Evolutionary conservation across 2,329 filamentous ascomycete genomes (phyloP).

Genomic region (Penicillium nordicum): DNA sequence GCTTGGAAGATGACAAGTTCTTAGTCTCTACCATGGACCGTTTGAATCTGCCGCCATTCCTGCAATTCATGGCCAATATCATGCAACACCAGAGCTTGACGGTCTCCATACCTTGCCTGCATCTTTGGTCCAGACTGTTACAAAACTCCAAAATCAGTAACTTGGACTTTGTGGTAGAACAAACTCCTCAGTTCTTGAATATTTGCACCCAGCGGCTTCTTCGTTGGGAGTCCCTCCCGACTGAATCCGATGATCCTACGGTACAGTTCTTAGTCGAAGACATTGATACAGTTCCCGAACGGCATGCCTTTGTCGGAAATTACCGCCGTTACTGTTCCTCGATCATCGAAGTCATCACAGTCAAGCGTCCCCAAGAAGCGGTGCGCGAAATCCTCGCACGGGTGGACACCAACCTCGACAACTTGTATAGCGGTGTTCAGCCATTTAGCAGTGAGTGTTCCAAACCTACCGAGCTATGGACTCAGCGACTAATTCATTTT

Average conservation of each 20-base stretch:
- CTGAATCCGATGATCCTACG: conserved; percentile 75
- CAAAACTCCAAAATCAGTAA: conserved; percentile 66
- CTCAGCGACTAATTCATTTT: neutral
- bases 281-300: conserved; percentile 89
- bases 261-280: conserved; percentile 84
- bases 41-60: conserved; percentile 68
- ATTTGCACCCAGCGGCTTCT: conserved; percentile 79
- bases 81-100: conserved; percentile 82
- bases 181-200: conserved; percentile 73
- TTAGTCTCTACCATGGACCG: conserved; percentile 56
- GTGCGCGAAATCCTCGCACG: conserved; percentile 81
- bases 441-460: conserved; percentile 61
- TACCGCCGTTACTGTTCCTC: conserved; percentile 87
- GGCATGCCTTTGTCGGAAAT: conserved; percentile 92
- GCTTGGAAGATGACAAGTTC: conserved; percentile 73
- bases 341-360: conserved; percentile 82
- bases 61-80: conserved; percentile 74
- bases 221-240: conserved; percentile 80
- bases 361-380: conserved; percentile 77
- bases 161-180: conserved; percentile 53
- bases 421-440: conserved; percentile 68
- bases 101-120: conserved; percentile 87
- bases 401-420: conserved; percentile 69
- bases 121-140: conserved; percentile 83
- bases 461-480: neutral